Conservation (phyloP, 2,329 filamentous ascomycete species). For the Fusarium devonianum region DNA sequence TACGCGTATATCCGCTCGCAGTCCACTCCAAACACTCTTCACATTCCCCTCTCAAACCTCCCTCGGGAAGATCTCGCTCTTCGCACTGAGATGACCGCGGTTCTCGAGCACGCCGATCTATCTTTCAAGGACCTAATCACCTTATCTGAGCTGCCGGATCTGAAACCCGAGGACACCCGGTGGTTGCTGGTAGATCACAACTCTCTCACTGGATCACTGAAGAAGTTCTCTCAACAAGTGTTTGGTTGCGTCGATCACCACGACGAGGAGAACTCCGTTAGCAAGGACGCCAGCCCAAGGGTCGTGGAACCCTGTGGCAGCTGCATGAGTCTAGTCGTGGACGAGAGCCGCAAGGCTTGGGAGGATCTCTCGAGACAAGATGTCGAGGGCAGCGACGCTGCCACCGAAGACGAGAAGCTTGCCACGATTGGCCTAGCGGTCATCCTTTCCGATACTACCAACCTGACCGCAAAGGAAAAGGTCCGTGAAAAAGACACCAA, state of each 20-base stretch:
- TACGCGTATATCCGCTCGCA: constrained; percentile 77
- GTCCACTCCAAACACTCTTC: constrained; percentile 60
- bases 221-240: constrained; percentile 60
- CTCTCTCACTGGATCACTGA: constrained; percentile 67
- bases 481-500: constrained; percentile 67
- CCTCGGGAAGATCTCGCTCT: constrained; percentile 71
- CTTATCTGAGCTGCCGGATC: constrained; percentile 56
- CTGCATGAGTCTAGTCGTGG: constrained; percentile 74
- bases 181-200: constrained; percentile 88
- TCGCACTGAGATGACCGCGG: constrained; percentile 74
- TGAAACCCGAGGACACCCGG: constrained; percentile 63
- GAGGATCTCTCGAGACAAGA: constrained; percentile 51
- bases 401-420: constrained; percentile 61
- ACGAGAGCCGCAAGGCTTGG: constrained; percentile 66
- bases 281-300: constrained; percentile 57
- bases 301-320: constrained; percentile 73
- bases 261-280: constrained; percentile 70
- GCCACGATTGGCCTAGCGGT: constrained; percentile 73
- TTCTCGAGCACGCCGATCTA: constrained; percentile 68
- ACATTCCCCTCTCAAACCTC: constrained; percentile 78
- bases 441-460: constrained; percentile 76
- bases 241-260: constrained; percentile 80
- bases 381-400: constrained; percentile 33
- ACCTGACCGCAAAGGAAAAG: constrained; percentile 69
- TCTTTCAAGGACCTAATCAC: constrained; percentile 69